Evolutionary conservation across 148 eudicot species (phyloP), one percentile per base, ranked within the genome.

Genomic region (Rhododendron kiyosumense): DNA sequence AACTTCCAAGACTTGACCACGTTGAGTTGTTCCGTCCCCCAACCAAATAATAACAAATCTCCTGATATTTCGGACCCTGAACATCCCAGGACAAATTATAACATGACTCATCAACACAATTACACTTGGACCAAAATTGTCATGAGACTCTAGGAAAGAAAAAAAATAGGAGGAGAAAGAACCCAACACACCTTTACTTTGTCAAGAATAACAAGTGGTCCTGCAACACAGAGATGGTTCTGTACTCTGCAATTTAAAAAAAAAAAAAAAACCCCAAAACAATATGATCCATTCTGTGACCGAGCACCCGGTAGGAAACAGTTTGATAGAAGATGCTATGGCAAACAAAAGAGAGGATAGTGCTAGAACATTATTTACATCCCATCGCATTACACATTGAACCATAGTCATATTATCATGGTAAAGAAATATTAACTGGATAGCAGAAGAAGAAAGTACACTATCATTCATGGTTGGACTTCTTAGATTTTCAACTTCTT

Each of bases 191-290:
- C 34, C 34, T 32, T 32, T 32, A 32, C 34, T 32, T 32, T 32
- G 34, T 32, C 34, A 32, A 32, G 34, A 32, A 32, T 32, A 0
- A 32, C 34, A 32, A 32, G 34, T 32, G 34, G 34, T 32, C 1
- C 34, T 32, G 34, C 34, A 32, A 32, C 34, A 32, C 34, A 1
- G 34, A 32, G 34, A 32, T 32, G 32, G 32, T 32, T 32, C 1
- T 1, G 32, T 0, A 32, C 1, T 94, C 96, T 94, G 95, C 75
- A 82, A 65, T 73, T 82, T 59, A 32, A 32, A 32, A 32, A 32
- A 45, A n/a, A 26, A 83, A 83, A 36, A 52, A 83, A 83, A 36
- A 52, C 57, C 28, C 36, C 76, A 82, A 5, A 59, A 9, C 71
- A 22, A 81, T n/a, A 83, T 67, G 15, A 67, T 45, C 38, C 77